These are phyloP conservation scores for Austroboletus eburneus DNA, from an alignment of 768 basidiomycete species.

Conservation along the genomic window DNA sequence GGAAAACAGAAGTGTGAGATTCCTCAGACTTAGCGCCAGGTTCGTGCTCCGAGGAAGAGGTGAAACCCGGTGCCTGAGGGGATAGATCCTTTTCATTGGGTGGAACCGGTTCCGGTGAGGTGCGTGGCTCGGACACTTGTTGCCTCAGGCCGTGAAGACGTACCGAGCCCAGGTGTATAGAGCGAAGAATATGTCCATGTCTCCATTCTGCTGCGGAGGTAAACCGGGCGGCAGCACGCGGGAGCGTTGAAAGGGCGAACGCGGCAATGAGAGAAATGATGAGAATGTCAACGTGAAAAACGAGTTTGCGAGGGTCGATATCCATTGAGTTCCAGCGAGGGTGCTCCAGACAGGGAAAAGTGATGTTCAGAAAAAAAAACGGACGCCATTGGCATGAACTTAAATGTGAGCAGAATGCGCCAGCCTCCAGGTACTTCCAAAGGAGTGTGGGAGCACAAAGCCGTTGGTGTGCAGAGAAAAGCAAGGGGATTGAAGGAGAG, in stretches of 20 bases:
- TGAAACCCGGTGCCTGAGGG: conserved; percentile 6
- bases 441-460: conserved; percentile 12
- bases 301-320: conserved; percentile 15
- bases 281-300: conserved; percentile 43
- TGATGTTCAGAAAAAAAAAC: too few species aligned
- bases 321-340: conserved; percentile 9
- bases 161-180: conserved; percentile 12
- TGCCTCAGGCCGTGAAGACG: conserved; percentile 8
- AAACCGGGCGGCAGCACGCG: conserved; percentile 50
- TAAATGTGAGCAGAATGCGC: background rate
- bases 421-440: conserved; percentile 7
- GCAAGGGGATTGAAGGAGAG: conserved; percentile 11
- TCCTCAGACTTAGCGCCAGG: conserved; percentile 22
- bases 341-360: too few species aligned
- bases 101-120: background rate
- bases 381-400: background rate
- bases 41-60: conserved; percentile 22
- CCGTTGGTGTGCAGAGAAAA: conserved; percentile 1
- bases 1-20: conserved; percentile 24
- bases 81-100: conserved; percentile 8
- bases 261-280: conserved; percentile 39
- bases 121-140: background rate
- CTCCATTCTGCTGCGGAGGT: conserved; percentile 51
- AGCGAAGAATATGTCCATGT: conserved; percentile 47
- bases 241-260: conserved; percentile 44